phyloP scores from a whole-genome alignment of 176 grass and related monocot genomes.

The Oryza glumipatula region DNA sequence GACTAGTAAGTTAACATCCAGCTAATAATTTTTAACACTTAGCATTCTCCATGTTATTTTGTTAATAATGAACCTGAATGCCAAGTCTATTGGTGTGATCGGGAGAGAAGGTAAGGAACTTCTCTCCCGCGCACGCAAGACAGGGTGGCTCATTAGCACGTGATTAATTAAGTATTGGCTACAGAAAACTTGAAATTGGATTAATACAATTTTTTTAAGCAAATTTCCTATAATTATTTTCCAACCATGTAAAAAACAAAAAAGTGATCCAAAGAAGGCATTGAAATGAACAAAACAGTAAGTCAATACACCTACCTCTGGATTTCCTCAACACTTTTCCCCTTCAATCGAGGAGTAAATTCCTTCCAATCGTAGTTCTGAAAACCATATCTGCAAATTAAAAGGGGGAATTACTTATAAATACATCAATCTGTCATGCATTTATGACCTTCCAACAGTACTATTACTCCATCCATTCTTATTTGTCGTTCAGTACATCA shows the following conservation, averaged over 20 bases:
- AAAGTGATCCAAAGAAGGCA: conserved; percentile 25
- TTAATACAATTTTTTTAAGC: too few species aligned
- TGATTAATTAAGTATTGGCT: too few species aligned
- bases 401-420: neutral
- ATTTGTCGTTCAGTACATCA: neutral
- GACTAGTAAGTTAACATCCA: neutral
- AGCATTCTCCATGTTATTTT: neutral
- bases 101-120: too few species aligned
- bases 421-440: neutral
- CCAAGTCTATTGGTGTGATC: neutral
- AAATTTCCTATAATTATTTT: neutral
- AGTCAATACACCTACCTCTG: conserved; percentile 64
- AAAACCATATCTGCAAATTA: conserved; percentile 85
- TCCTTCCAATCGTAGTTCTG: conserved; percentile 97
- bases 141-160: too few species aligned
- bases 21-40: neutral
- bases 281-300: neutral
- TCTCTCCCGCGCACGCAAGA: too few species aligned
- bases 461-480: neutral
- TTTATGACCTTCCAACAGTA: conserved; percentile 17
- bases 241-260: neutral
- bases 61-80: conserved; percentile 19
- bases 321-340: conserved; percentile 81
- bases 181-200: too few species aligned
- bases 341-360: conserved; percentile 91